A percentile compares a stretch with the other conserved stretches of the same genome.
These are phyloP conservation scores for Globisporangium viniferum DNA, from an alignment of 352 stramenopile species.

Conservation along the genomic window DNA sequence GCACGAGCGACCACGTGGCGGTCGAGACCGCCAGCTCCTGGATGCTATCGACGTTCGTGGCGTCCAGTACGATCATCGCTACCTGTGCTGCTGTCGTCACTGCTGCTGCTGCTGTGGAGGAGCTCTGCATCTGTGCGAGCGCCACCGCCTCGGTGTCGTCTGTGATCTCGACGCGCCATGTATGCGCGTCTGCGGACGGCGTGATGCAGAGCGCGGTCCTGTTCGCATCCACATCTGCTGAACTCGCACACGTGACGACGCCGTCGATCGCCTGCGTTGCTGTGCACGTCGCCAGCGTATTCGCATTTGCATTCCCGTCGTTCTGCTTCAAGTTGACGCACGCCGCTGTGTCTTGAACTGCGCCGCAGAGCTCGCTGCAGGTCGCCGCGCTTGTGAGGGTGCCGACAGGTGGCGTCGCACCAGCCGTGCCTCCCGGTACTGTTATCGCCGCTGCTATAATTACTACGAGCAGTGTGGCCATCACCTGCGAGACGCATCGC, in stretches of 20 bases:
- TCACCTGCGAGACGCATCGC: neutral
- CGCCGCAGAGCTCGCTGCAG: slow-evolving; percentile 12
- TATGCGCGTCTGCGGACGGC: slow-evolving; percentile 1
- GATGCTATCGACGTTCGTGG: slow-evolving; percentile 6
- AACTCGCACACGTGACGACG: slow-evolving; percentile 4
- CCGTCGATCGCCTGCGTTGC: neutral
- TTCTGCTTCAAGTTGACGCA: slow-evolving; percentile 10
- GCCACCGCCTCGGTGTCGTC: slow-evolving; percentile 11
- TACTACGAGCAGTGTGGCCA: neutral
- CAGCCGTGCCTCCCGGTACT: neutral
- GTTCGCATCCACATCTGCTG: neutral
- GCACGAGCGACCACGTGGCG: slow-evolving; percentile 5
- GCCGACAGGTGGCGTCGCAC: neutral
- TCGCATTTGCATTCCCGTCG: neutral
- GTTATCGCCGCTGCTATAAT: neutral
- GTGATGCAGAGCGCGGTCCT: slow-evolving; percentile 11
- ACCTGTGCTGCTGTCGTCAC: neutral
- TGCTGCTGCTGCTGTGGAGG: neutral
- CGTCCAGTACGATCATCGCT: slow-evolving; percentile 6
- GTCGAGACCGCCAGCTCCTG: slow-evolving; percentile 1
- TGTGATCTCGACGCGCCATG: slow-evolving; percentile 11
- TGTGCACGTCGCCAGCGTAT: neutral
- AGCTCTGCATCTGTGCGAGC: neutral
- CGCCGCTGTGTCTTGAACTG: neutral
- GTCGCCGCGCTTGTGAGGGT: neutral